Evolutionary conservation across 768 basidiomycete genomes (phyloP), one percentile per base, ranked within the genome.

Genomic region (Agaricus sinodeliciosus): DNA sequence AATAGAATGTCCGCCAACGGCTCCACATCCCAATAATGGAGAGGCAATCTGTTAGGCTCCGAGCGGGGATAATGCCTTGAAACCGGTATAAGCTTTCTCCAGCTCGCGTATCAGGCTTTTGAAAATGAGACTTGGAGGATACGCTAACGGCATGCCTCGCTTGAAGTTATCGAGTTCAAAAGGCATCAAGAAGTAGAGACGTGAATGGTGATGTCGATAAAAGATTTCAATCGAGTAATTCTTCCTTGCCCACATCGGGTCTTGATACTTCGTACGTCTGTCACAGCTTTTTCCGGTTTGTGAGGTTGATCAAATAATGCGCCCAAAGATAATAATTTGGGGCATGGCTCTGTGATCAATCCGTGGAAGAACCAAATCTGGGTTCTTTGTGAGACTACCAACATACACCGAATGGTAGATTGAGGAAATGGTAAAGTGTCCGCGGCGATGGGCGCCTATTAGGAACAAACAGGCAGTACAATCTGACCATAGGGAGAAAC

Each of bases 11-110:
- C 64, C 68, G 3, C 64, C 65, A 56, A 70, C 68, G 40, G 67
- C 63, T n/a, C 67, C 70, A 46, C 65, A 55, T n/a, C 66, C 68
- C 68, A 65, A 69, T 26, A 69, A 48, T 15, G 67, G 64, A 3
- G 65, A 65, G 4, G 60, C 54, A 43, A 67, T 57, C 2, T 56
- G 58, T n/a, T 43, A 54, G 25, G 67, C 55, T 16, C 62, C 59
- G n/a, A 56, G 51, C 35, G 55, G 35, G 12, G 43, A 43, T 13
- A 67, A 50, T 9, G 60, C 61, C 19, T 39, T 40, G 26, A 69
- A 65, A 18, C 66, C 67, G 8, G 57, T 54, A 16, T 63, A 66
- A 11, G 60, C 62, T 53, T 70, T 69, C 51, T 57, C 57, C 27
- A 69, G 55, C 27, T 70, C 69, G 27, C 64, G 62, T 27, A 60